Conservation (phyloP, 495 filamentous ascomycete species). For the Bryoglossum gracile region DNA sequence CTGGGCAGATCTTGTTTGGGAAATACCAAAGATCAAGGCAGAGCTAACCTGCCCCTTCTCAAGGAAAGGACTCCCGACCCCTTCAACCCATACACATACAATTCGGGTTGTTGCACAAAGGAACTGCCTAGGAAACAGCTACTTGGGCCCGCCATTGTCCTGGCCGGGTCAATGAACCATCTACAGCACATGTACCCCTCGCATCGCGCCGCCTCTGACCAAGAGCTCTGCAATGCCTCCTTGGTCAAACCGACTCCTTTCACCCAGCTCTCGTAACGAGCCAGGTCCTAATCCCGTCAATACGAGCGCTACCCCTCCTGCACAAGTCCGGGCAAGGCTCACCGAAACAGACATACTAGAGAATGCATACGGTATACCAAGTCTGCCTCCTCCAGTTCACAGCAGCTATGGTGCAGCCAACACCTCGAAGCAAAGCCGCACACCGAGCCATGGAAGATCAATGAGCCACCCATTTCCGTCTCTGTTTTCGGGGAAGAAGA, state of each 20-base stretch:
- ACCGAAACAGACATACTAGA: conserved; percentile 21
- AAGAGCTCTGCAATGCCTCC: conserved; percentile 23
- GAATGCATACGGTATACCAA: conserved; percentile 29
- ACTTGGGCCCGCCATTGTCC: background rate
- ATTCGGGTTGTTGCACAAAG: no score
- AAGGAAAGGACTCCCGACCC: background rate
- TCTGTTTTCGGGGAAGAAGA: conserved; percentile 51
- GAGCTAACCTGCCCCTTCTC: background rate
- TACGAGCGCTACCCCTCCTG: conserved; percentile 8
- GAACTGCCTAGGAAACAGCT: background rate
- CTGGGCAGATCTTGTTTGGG: no score
- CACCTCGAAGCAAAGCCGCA: conserved; percentile 16
- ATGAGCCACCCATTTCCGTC: conserved; percentile 72
- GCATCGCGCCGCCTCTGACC: conserved; percentile 2
- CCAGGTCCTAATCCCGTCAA: background rate
- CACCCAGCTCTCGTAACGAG: conserved; percentile 16
- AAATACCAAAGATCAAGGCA: background rate
- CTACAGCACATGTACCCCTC: conserved; percentile 1
- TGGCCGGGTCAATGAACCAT: conserved; percentile 15
- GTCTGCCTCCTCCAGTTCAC: conserved; percentile 14
- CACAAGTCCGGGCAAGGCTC: conserved; percentile 6
- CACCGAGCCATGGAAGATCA: conserved; percentile 52
- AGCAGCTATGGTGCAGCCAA: conserved; percentile 20
- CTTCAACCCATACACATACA: background rate
- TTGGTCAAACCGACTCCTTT: conserved; percentile 22